Percentiles rank a stretch among this genome's conserved stretches.
Conservation (phyloP, 257 asterid species). For the Nicotiana knightiana region DNA sequence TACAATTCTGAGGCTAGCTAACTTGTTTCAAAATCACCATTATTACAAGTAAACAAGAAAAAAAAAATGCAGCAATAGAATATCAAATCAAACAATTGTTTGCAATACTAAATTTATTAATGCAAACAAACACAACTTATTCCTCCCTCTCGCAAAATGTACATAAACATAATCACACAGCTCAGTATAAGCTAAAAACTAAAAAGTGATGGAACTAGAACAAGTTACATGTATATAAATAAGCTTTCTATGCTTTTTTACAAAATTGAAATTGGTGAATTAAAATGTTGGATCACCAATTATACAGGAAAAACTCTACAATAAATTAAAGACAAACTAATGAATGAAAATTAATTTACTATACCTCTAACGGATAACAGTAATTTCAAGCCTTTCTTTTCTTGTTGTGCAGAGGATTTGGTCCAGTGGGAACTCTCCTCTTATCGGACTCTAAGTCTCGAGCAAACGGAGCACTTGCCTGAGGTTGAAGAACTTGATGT, state of each 20-base stretch:
- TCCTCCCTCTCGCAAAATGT: background rate
- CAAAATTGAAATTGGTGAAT: conserved; percentile 12
- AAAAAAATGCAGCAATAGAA: background rate
- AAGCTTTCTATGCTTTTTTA: conserved; percentile 15
- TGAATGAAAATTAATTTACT: background rate
- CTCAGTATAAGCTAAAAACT: background rate
- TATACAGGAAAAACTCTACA: background rate
- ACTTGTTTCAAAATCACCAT: background rate
- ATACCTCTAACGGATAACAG: background rate
- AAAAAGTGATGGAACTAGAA: background rate
- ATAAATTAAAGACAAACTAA: background rate
- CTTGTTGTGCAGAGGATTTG: conserved; percentile 61
- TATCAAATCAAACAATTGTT: background rate
- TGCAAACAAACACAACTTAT: background rate
- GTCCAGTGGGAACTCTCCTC: conserved; percentile 53
- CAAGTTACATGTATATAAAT: background rate
- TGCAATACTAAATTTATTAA: background rate
- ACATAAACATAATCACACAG: background rate
- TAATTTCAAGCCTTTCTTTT: conserved; percentile 17
- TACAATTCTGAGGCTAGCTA: background rate
- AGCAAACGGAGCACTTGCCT: conserved; percentile 6
- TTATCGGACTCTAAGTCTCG: conserved; percentile 33
- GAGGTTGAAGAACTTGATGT: conserved; percentile 8
- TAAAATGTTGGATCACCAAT: conserved; percentile 15
- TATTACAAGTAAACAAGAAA: background rate